Base-by-base conservation (phyloP, 257 asterid species). In the Solanum sejunctum region DNA sequence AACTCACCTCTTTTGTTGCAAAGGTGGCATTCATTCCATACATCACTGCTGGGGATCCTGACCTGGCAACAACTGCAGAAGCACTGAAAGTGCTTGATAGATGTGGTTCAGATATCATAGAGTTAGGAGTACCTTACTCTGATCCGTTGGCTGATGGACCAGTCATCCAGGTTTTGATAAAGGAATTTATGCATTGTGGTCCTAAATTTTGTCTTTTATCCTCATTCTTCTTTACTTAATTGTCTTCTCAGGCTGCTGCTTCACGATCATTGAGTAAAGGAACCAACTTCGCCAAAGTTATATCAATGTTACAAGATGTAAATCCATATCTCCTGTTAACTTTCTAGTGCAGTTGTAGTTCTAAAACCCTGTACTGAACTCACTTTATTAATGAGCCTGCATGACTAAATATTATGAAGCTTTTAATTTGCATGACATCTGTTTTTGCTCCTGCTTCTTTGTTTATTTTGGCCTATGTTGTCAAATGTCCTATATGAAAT, bases 141-240 rank as follows among this genome's bases (percentile, higher is more conserved):
- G 98, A 95, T 87, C 98, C 98, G n/a, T 88, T 95, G 86, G 98
- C 98, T 81, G 98, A 95, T 88, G 98, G 98, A 72, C 98, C 98
- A 56, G 98, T 95, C 85, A 95, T 95, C 87, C 98, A 95, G 97
- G 98, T 93, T 28, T 77, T 77, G 60, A 52, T 26, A 2, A 15
- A 77, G 26, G 39, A 54, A 77, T 77, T 26, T 15, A 1, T 55
- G 49, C 17, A 77, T 51, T 16, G 52, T 77, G 52, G 82, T 51
- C 82, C 49, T 26, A 16, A 15, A 0, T 51, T 77, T 77, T 51
- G 47, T 52, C 77, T 32, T 15, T 43, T 64, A 17, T 20, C 7
- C 84, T 85, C 43, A 60, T 49, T 57, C 86, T 55, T 81, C 49
- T 77, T 15, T 61, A 20, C 67, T 75, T n/a, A 20, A 88, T 41